These are phyloP conservation scores for Ceratocystis ficicola DNA, from an alignment of 2,329 filamentous ascomycete genomes.

Conservation along the genomic window DNA sequence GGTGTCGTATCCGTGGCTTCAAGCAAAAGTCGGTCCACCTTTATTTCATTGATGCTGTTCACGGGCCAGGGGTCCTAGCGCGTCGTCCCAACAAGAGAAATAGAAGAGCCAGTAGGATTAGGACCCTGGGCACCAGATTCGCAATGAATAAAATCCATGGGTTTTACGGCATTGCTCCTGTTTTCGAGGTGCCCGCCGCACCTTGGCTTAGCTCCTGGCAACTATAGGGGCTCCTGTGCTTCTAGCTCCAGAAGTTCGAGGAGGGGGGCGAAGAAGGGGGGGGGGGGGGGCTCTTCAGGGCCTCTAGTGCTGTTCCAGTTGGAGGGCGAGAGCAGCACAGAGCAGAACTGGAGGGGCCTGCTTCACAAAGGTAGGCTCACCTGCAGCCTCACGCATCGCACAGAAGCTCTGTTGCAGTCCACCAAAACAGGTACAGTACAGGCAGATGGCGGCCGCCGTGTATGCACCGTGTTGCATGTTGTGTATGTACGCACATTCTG, in stretches of 20 bases:
- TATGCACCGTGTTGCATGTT: neutral
- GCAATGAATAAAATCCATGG: no score
- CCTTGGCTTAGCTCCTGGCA: no score
- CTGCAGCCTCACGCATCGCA: neutral
- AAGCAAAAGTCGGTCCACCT: neutral
- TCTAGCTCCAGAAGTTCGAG: no score
- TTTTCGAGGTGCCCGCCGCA: no score
- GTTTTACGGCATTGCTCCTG: no score
- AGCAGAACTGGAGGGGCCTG: no score
- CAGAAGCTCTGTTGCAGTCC: neutral
- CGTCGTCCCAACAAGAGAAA: conserved; percentile 8
- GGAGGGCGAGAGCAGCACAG: no score
- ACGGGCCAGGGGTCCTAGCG: conserved; percentile 11
- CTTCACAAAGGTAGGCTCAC: no score
- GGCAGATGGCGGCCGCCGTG: neutral
- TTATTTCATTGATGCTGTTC: conserved; percentile 1
- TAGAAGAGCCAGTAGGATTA: neutral
- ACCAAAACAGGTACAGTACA: neutral
- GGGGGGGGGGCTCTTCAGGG: no score
- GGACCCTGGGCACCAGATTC: neutral
- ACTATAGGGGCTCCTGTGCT: no score
- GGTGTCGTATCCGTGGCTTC: conserved; percentile 2
- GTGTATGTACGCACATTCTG: neutral
- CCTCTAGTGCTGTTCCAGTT: no score
- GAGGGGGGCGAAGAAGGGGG: no score